Conservation (phyloP, 2,329 filamentous ascomycete genomes). For the Fusarium torreyae region DNA sequence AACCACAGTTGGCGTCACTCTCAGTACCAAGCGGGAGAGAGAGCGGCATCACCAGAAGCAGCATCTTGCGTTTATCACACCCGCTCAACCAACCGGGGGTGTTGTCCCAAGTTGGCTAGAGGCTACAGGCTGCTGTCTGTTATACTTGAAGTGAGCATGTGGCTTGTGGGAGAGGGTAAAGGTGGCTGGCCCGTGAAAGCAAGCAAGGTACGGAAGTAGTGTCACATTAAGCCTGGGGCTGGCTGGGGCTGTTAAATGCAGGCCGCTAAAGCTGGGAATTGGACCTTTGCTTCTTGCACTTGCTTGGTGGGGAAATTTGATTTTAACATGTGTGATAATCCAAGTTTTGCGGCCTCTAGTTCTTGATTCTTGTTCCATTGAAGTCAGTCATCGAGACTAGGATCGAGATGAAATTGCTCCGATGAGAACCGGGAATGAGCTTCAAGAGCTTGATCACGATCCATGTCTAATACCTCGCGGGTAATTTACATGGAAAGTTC, state of each 20-base stretch:
- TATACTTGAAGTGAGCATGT: constrained; percentile 17
- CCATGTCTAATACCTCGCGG: constrained; percentile 11
- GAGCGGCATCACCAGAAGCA: constrained; percentile 40
- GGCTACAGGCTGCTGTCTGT: constrained; percentile 30
- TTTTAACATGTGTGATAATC: constrained; percentile 1
- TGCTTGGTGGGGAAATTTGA: constrained; percentile 11
- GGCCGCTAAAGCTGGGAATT: constrained; percentile 27
- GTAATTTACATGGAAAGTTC: neutral
- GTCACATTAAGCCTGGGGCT: constrained; percentile 36
- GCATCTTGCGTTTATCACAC: constrained; percentile 44
- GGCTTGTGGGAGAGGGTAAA: constrained; percentile 38
- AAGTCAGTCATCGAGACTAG: constrained; percentile 33
- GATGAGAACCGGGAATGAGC: constrained; percentile 24
- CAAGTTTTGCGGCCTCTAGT: neutral
- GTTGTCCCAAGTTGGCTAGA: constrained; percentile 41
- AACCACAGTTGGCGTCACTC: constrained; percentile 24
- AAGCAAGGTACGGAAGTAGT: constrained; percentile 24
- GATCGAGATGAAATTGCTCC: constrained; percentile 21
- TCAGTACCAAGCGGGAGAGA: constrained; percentile 26
- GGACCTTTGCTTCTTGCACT: constrained; percentile 17
- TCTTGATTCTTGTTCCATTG: constrained; percentile 4
- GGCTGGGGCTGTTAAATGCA: constrained; percentile 28
- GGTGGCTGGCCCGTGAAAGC: constrained; percentile 40
- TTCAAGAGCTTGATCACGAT: constrained; percentile 27
- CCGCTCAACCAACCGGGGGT: constrained; percentile 39